A percentile compares a stretch with the other conserved stretches of the same genome.
Conservation (phyloP, 2,329 filamentous ascomycete species). For the Phialocephala sp. region DNA sequence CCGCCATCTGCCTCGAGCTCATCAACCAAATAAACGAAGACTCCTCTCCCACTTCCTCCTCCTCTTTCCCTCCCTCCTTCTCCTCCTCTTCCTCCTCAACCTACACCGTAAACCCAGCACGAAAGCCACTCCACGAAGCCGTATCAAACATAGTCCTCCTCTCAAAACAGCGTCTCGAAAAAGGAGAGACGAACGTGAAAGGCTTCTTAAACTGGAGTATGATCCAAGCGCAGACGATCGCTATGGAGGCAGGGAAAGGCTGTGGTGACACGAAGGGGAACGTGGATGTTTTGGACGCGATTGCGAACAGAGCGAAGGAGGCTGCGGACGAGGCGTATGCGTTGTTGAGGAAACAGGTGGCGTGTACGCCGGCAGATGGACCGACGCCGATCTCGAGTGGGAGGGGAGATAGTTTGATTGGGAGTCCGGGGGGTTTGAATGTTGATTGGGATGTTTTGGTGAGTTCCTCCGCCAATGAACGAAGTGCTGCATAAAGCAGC, state of each 20-base stretch:
- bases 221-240: slow-evolving; percentile 47
- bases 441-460: slow-evolving; percentile 17
- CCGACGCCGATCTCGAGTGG: neutral
- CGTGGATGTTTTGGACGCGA: neutral
- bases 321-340: neutral
- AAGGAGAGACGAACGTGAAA: slow-evolving; percentile 53
- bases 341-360: neutral
- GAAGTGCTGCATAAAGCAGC: neutral
- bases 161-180: neutral
- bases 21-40: slow-evolving; percentile 27
- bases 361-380: neutral
- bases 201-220: slow-evolving; percentile 48
- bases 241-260: slow-evolving; percentile 25
- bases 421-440: neutral
- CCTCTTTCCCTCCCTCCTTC: too few species aligned
- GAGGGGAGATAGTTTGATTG: neutral
- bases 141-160: slow-evolving; percentile 34
- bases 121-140: neutral
- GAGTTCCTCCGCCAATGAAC: neutral
- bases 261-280: too few species aligned
- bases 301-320: neutral
- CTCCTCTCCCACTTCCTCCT: neutral
- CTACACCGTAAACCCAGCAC: too few species aligned
- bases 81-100: too few species aligned
- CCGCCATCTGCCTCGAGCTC: slow-evolving; percentile 54